Percentiles rank a stretch among this genome's conserved stretches.
These are phyloP conservation scores for Filosporella fistucella DNA, from an alignment of 495 filamentous ascomycete species.

Conservation along the genomic window DNA sequence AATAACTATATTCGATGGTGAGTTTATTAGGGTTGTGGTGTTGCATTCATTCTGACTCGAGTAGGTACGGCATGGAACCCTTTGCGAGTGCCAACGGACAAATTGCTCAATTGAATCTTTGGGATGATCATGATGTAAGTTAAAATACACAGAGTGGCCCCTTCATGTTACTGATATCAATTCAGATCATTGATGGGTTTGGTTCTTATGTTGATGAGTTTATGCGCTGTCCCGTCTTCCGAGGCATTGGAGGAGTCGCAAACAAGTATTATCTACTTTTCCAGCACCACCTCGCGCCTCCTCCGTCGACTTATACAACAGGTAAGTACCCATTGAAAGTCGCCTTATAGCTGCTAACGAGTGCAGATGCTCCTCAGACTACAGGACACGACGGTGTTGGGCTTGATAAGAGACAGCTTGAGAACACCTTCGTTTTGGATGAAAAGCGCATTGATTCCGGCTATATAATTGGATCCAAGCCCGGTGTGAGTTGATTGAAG, in stretches of 20 bases:
- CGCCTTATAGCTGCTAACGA: conserved; percentile 9
- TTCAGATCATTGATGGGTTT: conserved; percentile 90
- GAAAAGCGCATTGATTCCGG: conserved; percentile 57
- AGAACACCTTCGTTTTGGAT: conserved; percentile 63
- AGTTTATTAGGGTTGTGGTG: too few species aligned
- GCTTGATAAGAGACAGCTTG: conserved; percentile 60
- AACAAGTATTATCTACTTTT: conserved; percentile 93
- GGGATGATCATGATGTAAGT: conserved; percentile 80
- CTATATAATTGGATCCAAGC: conserved; percentile 73
- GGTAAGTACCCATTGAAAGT: too few species aligned
- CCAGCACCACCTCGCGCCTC: conserved; percentile 86
- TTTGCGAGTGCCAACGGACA: conserved; percentile 80
- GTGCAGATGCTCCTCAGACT: conserved; percentile 48
- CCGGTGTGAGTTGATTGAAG: conserved; percentile 40
- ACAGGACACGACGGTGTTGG: conserved; percentile 39
- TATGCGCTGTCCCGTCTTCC: conserved; percentile 89
- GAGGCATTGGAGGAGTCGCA: conserved; percentile 81
- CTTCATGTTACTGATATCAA: too few species aligned
- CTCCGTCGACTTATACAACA: conserved; percentile 79
- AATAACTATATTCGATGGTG: conserved; percentile 82
- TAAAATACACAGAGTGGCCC: too few species aligned
- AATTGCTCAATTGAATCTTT: conserved; percentile 91
- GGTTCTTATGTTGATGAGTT: conserved; percentile 91
- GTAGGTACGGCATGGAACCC: conserved; percentile 65
- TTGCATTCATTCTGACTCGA: neutral